A percentile compares a stretch with the other conserved stretches of the same genome.
These are phyloP conservation scores for Mortierella sp. DNA, from an alignment of 371 early-diverging fungal genomes.

Conservation along the genomic window DNA sequence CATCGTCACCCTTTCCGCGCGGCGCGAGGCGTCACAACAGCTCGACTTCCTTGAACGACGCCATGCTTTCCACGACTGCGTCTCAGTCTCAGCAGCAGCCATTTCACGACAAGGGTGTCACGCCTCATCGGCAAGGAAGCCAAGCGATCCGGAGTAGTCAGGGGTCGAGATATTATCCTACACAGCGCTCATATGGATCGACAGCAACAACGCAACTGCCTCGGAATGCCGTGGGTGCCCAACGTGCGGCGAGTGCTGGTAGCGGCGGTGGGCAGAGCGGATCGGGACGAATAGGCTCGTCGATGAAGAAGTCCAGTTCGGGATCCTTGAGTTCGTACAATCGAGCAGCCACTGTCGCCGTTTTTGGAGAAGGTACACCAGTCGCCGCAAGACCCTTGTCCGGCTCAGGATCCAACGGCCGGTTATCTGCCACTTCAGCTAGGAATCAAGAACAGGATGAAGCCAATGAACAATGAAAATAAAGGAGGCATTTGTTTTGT, in stretches of 20 bases:
- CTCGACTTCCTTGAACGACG: conserved; percentile 18
- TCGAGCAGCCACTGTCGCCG: neutral
- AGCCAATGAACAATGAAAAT: neutral
- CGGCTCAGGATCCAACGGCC: neutral
- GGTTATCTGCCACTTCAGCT: neutral
- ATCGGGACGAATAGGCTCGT: neutral
- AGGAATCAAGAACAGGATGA: neutral
- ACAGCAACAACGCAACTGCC: neutral
- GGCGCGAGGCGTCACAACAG: conserved; percentile 6
- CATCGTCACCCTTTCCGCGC: neutral
- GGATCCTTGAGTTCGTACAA: neutral
- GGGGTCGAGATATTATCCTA: neutral
- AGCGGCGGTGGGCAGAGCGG: neutral
- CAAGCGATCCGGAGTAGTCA: conserved; percentile 9
- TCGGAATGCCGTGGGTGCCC: neutral
- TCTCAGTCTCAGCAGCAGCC: neutral
- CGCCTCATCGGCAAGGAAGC: conserved; percentile 7
- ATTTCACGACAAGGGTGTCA: neutral
- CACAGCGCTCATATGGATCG: neutral
- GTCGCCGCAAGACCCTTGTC: neutral
- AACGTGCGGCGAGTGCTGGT: neutral
- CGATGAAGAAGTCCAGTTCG: neutral
- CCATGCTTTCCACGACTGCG: neutral
- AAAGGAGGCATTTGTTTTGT: too few relatives aligned
- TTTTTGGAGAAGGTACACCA: neutral